Percentiles rank a stretch among this genome's conserved stretches.
phyloP scores from a whole-genome alignment of 805 yeast species.

The Candida jianshihensis region DNA sequence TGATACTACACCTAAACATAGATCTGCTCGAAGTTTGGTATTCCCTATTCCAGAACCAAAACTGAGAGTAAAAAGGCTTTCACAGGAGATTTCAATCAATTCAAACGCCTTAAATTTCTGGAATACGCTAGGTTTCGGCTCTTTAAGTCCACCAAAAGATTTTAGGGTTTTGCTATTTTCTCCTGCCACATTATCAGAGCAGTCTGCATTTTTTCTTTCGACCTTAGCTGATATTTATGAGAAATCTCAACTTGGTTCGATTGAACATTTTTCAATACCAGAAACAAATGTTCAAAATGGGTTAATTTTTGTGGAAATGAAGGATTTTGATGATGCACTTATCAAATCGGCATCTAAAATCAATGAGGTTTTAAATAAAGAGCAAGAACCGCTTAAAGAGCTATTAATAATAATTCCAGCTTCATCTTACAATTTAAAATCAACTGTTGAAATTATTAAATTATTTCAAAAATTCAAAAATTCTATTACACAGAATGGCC shows the following conservation, averaged over 20 bases:
- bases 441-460: slow-evolving; percentile 40
- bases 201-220: slow-evolving; percentile 30
- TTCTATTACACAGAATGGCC: slow-evolving; percentile 18
- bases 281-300: slow-evolving; percentile 20
- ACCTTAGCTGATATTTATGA: slow-evolving; percentile 37
- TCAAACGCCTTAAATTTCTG: slow-evolving; percentile 44
- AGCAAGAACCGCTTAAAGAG: slow-evolving; percentile 8
- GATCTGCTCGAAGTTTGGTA: slow-evolving; percentile 7
- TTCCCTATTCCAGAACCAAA: slow-evolving; percentile 31
- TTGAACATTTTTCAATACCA: slow-evolving; percentile 23
- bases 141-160: slow-evolving; percentile 42
- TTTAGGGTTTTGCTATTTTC: slow-evolving; percentile 45
- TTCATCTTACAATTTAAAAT: slow-evolving; percentile 24
- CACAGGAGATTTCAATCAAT: slow-evolving; percentile 37
- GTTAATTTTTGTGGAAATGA: slow-evolving; percentile 4
- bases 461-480: slow-evolving; percentile 41
- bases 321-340: not conserved
- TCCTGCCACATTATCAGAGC: slow-evolving; percentile 23
- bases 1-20: slow-evolving; percentile 4
- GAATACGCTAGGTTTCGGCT: slow-evolving; percentile 52
- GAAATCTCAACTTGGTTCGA: slow-evolving; percentile 41
- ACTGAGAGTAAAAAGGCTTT: slow-evolving; percentile 28
- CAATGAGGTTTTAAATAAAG: slow-evolving; percentile 2
- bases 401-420: slow-evolving; percentile 15
- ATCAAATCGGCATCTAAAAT: not conserved